These are phyloP conservation scores for Arabis hirsuta DNA, from an alignment of 345 rosid genomes.

Conservation along the genomic window DNA sequence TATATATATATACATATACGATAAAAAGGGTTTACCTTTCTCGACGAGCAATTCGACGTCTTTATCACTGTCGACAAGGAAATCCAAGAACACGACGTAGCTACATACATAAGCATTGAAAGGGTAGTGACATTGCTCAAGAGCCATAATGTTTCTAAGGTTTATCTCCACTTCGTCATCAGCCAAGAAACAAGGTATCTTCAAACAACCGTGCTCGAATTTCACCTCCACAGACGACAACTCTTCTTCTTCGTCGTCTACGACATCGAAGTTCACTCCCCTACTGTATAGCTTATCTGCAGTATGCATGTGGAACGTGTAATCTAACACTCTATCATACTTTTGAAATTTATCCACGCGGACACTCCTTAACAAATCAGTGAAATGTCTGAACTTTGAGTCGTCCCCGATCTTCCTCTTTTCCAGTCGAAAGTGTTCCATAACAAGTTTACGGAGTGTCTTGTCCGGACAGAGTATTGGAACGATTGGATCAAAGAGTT, in stretches of 20 bases:
- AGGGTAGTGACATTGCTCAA: conserved; percentile 29
- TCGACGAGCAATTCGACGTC: conserved; percentile 37
- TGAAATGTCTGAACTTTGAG: not conserved
- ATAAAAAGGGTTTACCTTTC: conserved; percentile 25
- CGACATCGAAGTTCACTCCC: conserved; percentile 6
- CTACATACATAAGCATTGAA: not conserved
- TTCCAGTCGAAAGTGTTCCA: not conserved
- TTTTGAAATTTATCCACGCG: not conserved
- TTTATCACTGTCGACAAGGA: conserved; percentile 13
- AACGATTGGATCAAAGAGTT: conserved; percentile 1
- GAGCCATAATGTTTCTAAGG: conserved; percentile 36
- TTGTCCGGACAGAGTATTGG: not conserved
- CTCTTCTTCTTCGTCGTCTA: not conserved
- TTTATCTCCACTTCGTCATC: not conserved
- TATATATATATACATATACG: not conserved
- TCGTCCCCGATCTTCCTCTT: not conserved
- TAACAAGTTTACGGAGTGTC: not conserved
- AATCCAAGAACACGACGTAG: conserved; percentile 28
- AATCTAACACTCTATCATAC: not conserved
- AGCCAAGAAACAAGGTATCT: conserved; percentile 3
- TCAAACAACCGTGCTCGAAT: not conserved
- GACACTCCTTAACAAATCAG: not conserved
- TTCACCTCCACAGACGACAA: not conserved
- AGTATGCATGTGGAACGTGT: not conserved
- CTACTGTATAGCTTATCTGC: conserved; percentile 7